Base-by-base conservation (phyloP, 768 basidiomycete species). In the Panellus pusillus region DNA sequence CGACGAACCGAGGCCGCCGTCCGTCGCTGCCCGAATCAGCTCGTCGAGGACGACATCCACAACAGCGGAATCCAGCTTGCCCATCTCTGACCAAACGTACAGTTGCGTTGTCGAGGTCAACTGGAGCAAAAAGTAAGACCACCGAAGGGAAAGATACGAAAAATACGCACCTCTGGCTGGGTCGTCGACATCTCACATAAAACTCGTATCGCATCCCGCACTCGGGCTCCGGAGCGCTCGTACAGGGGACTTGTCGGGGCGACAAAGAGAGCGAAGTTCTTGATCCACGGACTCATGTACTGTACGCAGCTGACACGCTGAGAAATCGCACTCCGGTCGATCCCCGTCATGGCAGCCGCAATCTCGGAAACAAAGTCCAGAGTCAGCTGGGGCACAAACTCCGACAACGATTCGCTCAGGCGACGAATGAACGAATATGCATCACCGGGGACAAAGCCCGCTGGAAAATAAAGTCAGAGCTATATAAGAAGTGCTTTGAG, bases 361-460 rank as follows among this genome's bases (percentile, higher is more conserved):
- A 94, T 89, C 68, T 94, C 93, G n/a, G 85, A 82, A 48, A 95
- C 74, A 69, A 96, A 91, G 68, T 96, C 93, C 15, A 96, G 73
- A 0, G 93, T 94, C 29, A 96, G 73, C 31, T 90, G 82, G 11
- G 93, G 92, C n/a, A 81, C 82, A 61, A 85, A 86, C 2, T 74
- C 75, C 3, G 91, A 83, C 14, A 93, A 70, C 39, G 79, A 80
- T 55, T 88, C 88, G 67, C 91, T 93, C 39, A 93, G 68, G 45
- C 77, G 75, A 9, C 76, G 69, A 19, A 87, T 80, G 56, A 89
- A 89, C 1, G 83, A 72, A 44, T 74, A 75, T 12, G 82, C 74
- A 56, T 86, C 83, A 3, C 86, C 83, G 14, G 87, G 86, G 45
- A 91, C 77, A 54, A 87, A 87, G 36, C 85, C 81, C 44, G 83